Evolutionary conservation across 257 asterid species (phyloP).

Genomic region (Echium plantagineum): DNA sequence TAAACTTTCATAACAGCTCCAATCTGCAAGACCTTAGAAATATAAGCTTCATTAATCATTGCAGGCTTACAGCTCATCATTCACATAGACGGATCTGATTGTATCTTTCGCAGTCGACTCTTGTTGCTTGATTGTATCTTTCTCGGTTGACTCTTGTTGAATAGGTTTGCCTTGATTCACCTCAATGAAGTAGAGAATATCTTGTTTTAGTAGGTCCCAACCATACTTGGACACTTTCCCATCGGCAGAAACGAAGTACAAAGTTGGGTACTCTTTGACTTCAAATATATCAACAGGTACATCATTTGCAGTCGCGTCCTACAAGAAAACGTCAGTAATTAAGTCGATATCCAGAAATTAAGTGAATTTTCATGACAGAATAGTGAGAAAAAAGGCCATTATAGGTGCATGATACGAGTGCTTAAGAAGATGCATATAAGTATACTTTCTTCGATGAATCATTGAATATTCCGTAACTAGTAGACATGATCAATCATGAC

Average conservation of each 20-base stretch:
- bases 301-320: constrained; percentile 83
- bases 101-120: constrained; percentile 11
- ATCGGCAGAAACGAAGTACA: constrained; percentile 62
- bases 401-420: too few species aligned
- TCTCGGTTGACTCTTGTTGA: constrained; percentile 5
- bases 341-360: too few species aligned
- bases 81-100: constrained; percentile 17
- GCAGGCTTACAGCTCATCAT: constrained; percentile 74
- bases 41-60: constrained; percentile 1
- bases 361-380: too few species aligned
- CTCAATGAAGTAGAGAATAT: constrained; percentile 45
- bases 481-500: neutral
- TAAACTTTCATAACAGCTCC: too few species aligned
- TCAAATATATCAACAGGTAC: constrained; percentile 48
- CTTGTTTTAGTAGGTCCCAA: constrained; percentile 60
- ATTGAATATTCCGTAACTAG: neutral
- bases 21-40: neutral
- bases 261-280: constrained; percentile 58
- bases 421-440: too few species aligned
- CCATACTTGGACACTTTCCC: constrained; percentile 42
- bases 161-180: constrained; percentile 32
- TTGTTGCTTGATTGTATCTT: too few species aligned
- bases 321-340: neutral
- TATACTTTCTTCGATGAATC: too few species aligned
- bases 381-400: too few species aligned